Conservation (phyloP, 2,329 filamentous ascomycete species). For the Scleromitrula shiraiana region DNA sequence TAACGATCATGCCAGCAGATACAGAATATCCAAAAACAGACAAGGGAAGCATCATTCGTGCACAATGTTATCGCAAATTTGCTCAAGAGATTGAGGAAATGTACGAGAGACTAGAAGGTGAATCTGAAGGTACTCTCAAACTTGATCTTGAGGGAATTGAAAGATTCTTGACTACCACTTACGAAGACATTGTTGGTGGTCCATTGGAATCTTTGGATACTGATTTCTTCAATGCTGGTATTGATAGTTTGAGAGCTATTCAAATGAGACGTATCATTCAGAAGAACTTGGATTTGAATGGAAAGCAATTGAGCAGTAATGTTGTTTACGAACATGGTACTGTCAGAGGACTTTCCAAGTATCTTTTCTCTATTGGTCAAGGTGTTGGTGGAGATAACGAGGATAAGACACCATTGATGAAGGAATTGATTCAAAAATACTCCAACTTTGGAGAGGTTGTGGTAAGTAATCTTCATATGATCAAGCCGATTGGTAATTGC, state of each 20-base stretch:
- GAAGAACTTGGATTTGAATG: constrained; percentile 41
- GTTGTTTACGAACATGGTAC: constrained; percentile 51
- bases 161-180: constrained; percentile 20
- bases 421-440: constrained; percentile 38
- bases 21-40: constrained; percentile 41
- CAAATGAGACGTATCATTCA: constrained; percentile 45
- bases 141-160: constrained; percentile 28
- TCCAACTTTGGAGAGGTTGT: constrained; percentile 28
- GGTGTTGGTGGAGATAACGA: constrained; percentile 30
- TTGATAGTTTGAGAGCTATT: constrained; percentile 53
- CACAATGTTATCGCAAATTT: constrained; percentile 40
- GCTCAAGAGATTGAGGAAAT: constrained; percentile 35
- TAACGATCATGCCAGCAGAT: constrained; percentile 39
- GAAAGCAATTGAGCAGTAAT: constrained; percentile 43
- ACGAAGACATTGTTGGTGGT: constrained; percentile 12
- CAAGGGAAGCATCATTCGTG: constrained; percentile 46
- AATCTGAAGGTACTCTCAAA: constrained; percentile 13
- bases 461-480: too few species aligned
- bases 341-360: constrained; percentile 36
- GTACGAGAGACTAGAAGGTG: constrained; percentile 30
- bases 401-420: constrained; percentile 35
- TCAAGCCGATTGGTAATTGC: too few species aligned
- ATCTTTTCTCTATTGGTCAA: constrained; percentile 34
- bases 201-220: constrained; percentile 30
- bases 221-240: constrained; percentile 51